Percentiles rank a stretch among this genome's conserved stretches.
Conservation (phyloP, 2,329 filamentous ascomycete species). For the Fusarium denticulatum region DNA sequence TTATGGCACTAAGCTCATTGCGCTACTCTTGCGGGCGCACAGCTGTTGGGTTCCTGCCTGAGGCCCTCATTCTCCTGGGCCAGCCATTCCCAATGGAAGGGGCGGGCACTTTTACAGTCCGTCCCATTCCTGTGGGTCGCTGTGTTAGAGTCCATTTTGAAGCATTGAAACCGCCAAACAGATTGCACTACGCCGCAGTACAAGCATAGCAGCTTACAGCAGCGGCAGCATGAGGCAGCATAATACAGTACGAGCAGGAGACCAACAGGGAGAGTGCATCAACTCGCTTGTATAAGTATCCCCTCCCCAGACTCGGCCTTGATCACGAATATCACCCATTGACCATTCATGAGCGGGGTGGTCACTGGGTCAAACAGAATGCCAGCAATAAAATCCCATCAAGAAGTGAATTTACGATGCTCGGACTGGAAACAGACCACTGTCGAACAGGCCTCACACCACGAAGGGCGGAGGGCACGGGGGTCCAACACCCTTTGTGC, state of each 20-base stretch:
- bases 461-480: constrained; percentile 30
- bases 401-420: constrained; percentile 30
- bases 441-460: constrained; percentile 39
- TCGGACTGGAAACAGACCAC: constrained; percentile 39
- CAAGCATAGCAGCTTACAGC: constrained; percentile 1
- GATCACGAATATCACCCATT: constrained; percentile 17
- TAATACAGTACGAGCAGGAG: not conserved
- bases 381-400: constrained; percentile 30
- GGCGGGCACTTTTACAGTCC: constrained; percentile 3
- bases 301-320: constrained; percentile 13
- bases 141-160: not conserved
- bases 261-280: constrained; percentile 9
- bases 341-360: constrained; percentile 32
- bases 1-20: constrained; percentile 7
- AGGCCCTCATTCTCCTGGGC: not conserved
- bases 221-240: constrained; percentile 20
- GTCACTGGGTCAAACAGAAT: constrained; percentile 32
- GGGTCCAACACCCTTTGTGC: constrained; percentile 31
- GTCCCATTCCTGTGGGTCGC: constrained; percentile 30
- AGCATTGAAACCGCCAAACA: constrained; percentile 6
- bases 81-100: constrained; percentile 1
- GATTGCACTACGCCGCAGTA: constrained; percentile 20
- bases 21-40: constrained; percentile 30
- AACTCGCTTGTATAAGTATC: constrained; percentile 1
- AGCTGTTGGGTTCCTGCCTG: constrained; percentile 22